Base-by-base conservation (phyloP, 805 yeast species). In the Candida awuae region DNA sequence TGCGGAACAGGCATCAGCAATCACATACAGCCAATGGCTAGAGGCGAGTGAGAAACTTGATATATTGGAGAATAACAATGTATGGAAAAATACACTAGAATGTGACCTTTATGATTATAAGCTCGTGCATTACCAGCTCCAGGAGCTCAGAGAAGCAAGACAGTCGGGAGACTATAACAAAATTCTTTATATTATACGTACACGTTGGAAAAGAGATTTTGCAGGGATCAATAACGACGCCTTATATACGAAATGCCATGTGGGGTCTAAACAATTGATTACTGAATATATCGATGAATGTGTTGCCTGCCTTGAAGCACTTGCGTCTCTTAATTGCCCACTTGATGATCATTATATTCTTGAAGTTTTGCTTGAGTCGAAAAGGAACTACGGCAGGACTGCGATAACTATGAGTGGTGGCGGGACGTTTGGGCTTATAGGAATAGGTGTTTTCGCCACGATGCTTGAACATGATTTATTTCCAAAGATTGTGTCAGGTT, bases 321-420 rank as follows among this genome's bases (percentile, higher is more conserved):
- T 75, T 46, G 62, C 69, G 4, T 54, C 54, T 21, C 66, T 60
- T 9, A 53, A 54, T 6, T 58, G 63, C 12, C 58, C 65, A 9
- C 45, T 84, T 22, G 90, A 83, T 55, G 87, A 80, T 44, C 58
- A 74, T 10, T 79, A 83, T 50, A 66, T 84, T 13, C 63, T 90
- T 40, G 84, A 84, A 2, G 84, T 84, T 72, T 65, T 90, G 25
- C 74, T 83, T 29, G 95, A 90, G 55, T 84, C 97, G 0, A 69
- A 96, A 43, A 84, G 84, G 57, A 86, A 88, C 52, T 84, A 84
- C 37, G 99, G 99, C 1, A 70, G 96, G 39, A 88, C 97, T 0
- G 98, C 97, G 0, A 65, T 92, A 20, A 86, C 94, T n/a, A 69
- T 92, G 38, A 81, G 94, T 34, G 99, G 99, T 2, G 99, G 99